phyloP scores from a whole-genome alignment of 768 basidiomycete genomes.

The Pleurotus platypus region DNA sequence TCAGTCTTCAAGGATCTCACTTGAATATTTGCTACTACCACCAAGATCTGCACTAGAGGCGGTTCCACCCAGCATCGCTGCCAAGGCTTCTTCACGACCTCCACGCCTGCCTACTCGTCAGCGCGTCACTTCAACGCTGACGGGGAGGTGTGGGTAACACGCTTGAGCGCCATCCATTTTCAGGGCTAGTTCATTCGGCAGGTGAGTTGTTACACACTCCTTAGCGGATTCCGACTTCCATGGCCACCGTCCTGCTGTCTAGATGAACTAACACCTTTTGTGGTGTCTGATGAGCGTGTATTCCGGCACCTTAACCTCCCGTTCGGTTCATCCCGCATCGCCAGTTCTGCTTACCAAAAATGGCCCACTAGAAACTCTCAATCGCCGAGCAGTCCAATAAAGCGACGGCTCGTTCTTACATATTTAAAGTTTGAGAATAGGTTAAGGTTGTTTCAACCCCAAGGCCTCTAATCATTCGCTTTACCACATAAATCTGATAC shows the following conservation, averaged over 20 bases:
- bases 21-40: conserved; percentile 89
- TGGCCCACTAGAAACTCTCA: conserved; percentile 80
- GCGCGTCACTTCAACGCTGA: conserved; percentile 67
- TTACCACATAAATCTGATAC: conserved; percentile 65
- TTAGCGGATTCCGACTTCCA: conserved; percentile 59
- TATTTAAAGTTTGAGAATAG: conserved; percentile 82
- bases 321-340: conserved; percentile 71
- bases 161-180: conserved; percentile 90
- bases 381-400: conserved; percentile 79
- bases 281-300: conserved; percentile 84
- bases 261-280: conserved; percentile 84
- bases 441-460: conserved; percentile 87
- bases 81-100: conserved; percentile 77
- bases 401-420: conserved; percentile 83
- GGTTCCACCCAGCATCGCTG: conserved; percentile 70
- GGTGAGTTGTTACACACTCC: conserved; percentile 15
- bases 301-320: conserved; percentile 75
- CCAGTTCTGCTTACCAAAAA: conserved; percentile 73
- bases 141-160: conserved; percentile 83
- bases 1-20: conserved; percentile 85
- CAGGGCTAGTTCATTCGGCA: conserved; percentile 89
- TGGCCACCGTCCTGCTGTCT: conserved; percentile 85
- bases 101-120: conserved; percentile 78
- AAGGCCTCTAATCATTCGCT: conserved; percentile 92
- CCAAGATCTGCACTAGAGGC: conserved; percentile 86